Evolutionary conservation across 2,329 filamentous ascomycete species (phyloP), one percentile per base, ranked within the genome.

Genomic region (Colletotrichum cuscutae): DNA sequence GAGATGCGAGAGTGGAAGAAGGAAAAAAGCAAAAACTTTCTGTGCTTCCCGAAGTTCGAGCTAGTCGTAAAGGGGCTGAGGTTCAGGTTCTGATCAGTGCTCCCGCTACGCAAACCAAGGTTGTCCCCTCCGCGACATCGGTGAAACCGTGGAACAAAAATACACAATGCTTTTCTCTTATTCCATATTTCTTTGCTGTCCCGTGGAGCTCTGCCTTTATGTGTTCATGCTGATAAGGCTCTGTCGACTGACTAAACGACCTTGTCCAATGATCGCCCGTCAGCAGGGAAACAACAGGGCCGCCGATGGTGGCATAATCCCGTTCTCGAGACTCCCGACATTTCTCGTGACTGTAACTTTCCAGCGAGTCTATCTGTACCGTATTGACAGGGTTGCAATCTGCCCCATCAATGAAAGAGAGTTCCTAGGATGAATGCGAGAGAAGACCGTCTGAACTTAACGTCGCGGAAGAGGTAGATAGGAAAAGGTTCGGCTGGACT

Each of bases 11-110:
- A 49, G 42, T 22, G 26, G 30, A 2, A 49, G 24, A 32, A 19
- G 68, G 13, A 35, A 58, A 58, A 32, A 63, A 68, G n/a, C 8
- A 15, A 49, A 22, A 46, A 28, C 24, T 46, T 42, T 56, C 37
- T 67, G 42, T 59, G 28, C 30, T 52, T 30, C 24, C 24, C 35
- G 46, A 13, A 42, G 32, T 12, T 35, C 32, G 32, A 35, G 32
- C 24, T 22, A 13, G 6, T 49, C 42, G 42, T 9, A 49, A 49
- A 49, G 6, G 37, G 32, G 24, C 19, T 46, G 30, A 15, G 32
- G 67, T 54, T 59, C 64, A 62, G 22, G 28, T 35, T 28, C 24
- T 63, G 63, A 66, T 71, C 68, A 35, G 64, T 71, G 64, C 68
- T 53, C 46, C 37, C 32, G 30, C 57, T 53, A 32, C 13, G n/a